Percentiles rank a stretch among this genome's conserved stretches.
These are phyloP conservation scores for Suhomyces ambrosiae DNA, from an alignment of 1,139 yeast genomes.

Conservation along the genomic window DNA sequence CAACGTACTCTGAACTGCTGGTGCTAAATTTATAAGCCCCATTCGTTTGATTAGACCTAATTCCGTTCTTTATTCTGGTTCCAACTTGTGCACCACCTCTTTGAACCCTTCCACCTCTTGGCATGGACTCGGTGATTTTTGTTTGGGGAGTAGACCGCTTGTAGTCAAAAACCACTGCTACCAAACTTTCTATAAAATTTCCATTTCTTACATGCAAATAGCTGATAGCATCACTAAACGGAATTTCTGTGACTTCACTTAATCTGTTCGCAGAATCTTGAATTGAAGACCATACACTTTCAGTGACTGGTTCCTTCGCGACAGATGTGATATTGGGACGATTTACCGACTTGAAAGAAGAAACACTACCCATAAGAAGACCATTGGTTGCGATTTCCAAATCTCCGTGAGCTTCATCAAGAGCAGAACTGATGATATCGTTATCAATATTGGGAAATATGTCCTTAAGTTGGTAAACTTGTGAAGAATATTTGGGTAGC, in stretches of 20 bases:
- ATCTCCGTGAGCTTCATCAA: slow-evolving; percentile 21
- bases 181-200: slow-evolving; percentile 27
- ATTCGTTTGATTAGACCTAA: background rate
- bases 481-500: slow-evolving; percentile 11
- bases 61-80: background rate
- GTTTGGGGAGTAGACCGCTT: slow-evolving; percentile 5
- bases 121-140: background rate
- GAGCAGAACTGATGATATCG: slow-evolving; percentile 18
- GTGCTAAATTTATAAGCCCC: slow-evolving; percentile 10
- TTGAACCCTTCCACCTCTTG: slow-evolving; percentile 29
- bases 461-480: slow-evolving; percentile 22
- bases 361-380: slow-evolving; percentile 15
- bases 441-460: slow-evolving; percentile 26
- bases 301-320: background rate
- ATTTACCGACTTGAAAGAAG: slow-evolving; percentile 1
- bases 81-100: slow-evolving; percentile 16
- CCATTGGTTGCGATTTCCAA: slow-evolving; percentile 18
- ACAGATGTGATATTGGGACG: background rate
- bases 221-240: slow-evolving; percentile 13
- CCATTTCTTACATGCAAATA: slow-evolving; percentile 20
- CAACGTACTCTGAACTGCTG: slow-evolving; percentile 20
- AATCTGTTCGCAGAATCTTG: slow-evolving; percentile 13
- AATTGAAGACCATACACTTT: slow-evolving; percentile 14
- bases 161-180: slow-evolving; percentile 30
- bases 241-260: slow-evolving; percentile 11